Conservation (phyloP, 345 rosid species). For the Barbarea vulgaris region DNA sequence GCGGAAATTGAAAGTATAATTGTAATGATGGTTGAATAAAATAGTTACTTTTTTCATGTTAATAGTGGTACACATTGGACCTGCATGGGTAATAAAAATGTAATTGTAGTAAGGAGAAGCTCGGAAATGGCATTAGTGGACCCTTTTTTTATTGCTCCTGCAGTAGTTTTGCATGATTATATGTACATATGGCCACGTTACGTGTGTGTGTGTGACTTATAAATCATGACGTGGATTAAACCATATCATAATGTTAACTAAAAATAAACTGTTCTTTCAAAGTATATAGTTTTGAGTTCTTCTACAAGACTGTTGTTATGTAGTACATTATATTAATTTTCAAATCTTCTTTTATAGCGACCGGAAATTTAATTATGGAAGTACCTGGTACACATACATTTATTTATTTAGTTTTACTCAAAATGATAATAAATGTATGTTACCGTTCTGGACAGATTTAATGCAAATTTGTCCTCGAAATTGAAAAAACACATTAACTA, state of each 20-base stretch:
- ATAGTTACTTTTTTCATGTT: conserved; percentile 5
- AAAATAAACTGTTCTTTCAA: neutral
- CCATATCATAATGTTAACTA: neutral
- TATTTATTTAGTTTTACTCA: neutral
- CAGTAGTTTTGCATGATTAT: conserved; percentile 25
- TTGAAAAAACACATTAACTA: conserved; percentile 1
- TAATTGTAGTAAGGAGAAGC: conserved; percentile 13
- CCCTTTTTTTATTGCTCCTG: conserved; percentile 15
- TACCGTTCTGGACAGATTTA: conserved; percentile 33
- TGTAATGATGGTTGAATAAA: conserved; percentile 18
- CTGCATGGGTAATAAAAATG: conserved; percentile 27
- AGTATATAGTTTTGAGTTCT: neutral
- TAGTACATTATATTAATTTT: too few species aligned
- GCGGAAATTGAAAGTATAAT: conserved; percentile 8
- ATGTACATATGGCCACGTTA: conserved; percentile 15
- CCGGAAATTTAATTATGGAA: conserved; percentile 6
- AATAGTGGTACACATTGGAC: conserved; percentile 29
- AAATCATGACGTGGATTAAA: conserved; percentile 1
- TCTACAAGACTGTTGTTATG: neutral
- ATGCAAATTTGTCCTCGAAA: conserved; percentile 27
- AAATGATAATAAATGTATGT: conserved; percentile 35
- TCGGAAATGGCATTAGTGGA: conserved; percentile 26
- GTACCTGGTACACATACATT: conserved; percentile 14
- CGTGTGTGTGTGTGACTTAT: neutral
- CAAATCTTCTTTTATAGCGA: neutral